Conservation (phyloP, 768 basidiomycete genomes). For the Cystofilobasidium bisporidii region DNA sequence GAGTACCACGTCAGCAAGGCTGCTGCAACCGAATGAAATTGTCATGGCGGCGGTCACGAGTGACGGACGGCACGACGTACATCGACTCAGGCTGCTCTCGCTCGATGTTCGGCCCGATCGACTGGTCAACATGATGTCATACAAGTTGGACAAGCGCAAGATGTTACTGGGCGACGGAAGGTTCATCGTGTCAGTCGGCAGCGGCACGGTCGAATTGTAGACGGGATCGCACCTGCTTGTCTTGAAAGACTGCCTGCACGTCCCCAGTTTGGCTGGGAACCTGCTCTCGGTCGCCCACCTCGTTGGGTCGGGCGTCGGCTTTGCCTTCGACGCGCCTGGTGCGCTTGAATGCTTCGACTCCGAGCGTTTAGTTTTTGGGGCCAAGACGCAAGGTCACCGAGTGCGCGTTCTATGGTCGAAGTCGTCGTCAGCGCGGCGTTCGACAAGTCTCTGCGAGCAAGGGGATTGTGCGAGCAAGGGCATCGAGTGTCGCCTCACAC, state of each 20-base stretch:
- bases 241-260: neutral
- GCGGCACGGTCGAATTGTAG: neutral
- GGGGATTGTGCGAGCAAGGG: too few species aligned
- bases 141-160: neutral
- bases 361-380: too few species aligned
- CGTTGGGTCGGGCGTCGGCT: neutral
- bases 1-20: neutral
- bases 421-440: too few species aligned
- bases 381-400: too few species aligned
- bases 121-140: neutral
- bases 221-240: neutral
- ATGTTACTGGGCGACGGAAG: neutral
- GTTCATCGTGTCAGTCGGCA: neutral
- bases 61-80: neutral
- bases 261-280: conserved; percentile 5
- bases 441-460: too few species aligned
- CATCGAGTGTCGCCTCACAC: too few species aligned
- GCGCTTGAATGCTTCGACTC: too few species aligned
- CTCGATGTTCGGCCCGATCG: neutral
- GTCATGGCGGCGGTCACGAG: neutral
- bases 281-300: conserved; percentile 5
- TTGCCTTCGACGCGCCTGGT: neutral
- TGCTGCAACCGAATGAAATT: neutral
- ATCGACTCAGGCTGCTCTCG: neutral
- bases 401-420: too few species aligned